Conservation (phyloP, 2,329 filamentous ascomycete species). For the Diaporthe citri region DNA sequence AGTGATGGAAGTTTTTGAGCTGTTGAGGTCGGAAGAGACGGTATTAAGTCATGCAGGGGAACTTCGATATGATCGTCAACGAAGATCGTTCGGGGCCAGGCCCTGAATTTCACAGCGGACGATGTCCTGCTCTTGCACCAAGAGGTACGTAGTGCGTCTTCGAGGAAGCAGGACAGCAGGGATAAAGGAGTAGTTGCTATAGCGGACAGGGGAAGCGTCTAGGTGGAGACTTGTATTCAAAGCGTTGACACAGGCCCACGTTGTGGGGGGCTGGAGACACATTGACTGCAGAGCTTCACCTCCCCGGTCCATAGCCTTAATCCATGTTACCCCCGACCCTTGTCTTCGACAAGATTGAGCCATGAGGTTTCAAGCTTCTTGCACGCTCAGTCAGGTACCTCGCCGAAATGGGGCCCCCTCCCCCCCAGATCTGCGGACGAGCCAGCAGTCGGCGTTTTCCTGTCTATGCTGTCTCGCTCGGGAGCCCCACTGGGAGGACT, state of each 20-base stretch:
- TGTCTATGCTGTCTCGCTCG: constrained; percentile 7
- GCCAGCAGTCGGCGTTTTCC: constrained; percentile 26
- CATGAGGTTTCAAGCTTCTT: constrained; percentile 33
- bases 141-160: constrained; percentile 35
- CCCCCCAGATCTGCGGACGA: constrained; percentile 8
- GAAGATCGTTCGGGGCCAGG: constrained; percentile 34
- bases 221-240: constrained; percentile 31
- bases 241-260: constrained; percentile 31
- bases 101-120: constrained; percentile 31
- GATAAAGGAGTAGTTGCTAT: constrained; percentile 35
- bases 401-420: constrained; percentile 18
- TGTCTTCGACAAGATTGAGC: constrained; percentile 23
- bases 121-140: constrained; percentile 33
- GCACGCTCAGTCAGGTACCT: constrained; percentile 7
- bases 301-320: constrained; percentile 35
- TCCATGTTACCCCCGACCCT: constrained; percentile 32
- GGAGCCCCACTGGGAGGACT: constrained; percentile 14
- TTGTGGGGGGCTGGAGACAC: constrained; percentile 37
- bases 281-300: constrained; percentile 25
- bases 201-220: constrained; percentile 23
- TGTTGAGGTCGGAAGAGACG: constrained; percentile 12
- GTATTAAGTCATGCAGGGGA: constrained; percentile 17
- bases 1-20: constrained; percentile 11
- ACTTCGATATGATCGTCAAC: constrained; percentile 30
- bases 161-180: constrained; percentile 28